Evolutionary conservation across 768 basidiomycete species (phyloP), one percentile per base, ranked within the genome.

Genomic region (Rhodotorula diobovata): DNA sequence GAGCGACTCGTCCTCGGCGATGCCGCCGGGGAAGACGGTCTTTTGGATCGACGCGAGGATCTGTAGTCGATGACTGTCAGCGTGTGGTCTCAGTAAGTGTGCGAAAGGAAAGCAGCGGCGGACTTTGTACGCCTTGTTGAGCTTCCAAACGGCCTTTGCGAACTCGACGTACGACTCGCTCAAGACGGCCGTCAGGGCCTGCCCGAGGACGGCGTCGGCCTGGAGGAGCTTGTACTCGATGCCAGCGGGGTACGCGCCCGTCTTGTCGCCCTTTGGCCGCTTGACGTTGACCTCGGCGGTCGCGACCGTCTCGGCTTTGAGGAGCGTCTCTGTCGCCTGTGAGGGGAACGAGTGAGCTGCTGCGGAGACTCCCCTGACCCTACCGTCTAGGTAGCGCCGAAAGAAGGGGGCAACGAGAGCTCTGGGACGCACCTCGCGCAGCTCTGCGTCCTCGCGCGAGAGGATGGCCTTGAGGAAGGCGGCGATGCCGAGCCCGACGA

Each of bases 121-220:
- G 2, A 57, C 67, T 34, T 68, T 69, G 67, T 75, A 68, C 14
- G 64, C 51, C 30, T 48, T 63, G 32, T 75, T 75, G 51, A 75
- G 61, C 64, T 75, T 75, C 55, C 41, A 75, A 32, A 75, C 25
- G n/a, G 70, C 74, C 39, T 57, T 50, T 30, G 55, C 61, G 51
- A 69, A 69, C 54, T 68, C 65, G 16, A 59, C 39, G 58, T 74
- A 74, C 12, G 43, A 54, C 45, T 74, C 72, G 50, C 34, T 30
- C n/a, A 74, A 34, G 30, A 71, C 68, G 30, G 70, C 63, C 15
- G 66, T 46, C 18, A 75, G 67, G 0, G 74, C 70, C 23, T 62
- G 55, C 0, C 63, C 66, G 51, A 75, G 71, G 18, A 28, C 23
- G 4, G 68, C 68, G 51, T 73, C 72, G 21, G 58, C 68, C 15